phyloP scores from a whole-genome alignment of 495 filamentous ascomycete genomes.

The Tuber borchii region DNA sequence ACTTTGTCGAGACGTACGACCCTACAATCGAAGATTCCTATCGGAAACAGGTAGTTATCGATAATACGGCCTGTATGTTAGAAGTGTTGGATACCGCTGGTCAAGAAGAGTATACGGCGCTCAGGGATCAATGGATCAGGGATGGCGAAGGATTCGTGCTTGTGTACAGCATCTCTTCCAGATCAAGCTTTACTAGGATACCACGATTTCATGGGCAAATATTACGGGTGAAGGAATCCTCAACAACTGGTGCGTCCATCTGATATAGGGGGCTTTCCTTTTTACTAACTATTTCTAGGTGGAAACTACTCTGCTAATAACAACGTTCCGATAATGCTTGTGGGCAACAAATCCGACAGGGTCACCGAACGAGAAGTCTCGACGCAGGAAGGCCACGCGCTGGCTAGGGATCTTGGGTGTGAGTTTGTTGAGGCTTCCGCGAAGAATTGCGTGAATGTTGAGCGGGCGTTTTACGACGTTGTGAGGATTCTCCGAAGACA shows the following conservation, averaged over 20 bases:
- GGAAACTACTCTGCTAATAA: slow-evolving; percentile 49
- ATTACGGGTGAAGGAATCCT: slow-evolving; percentile 91
- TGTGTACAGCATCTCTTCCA: slow-evolving; percentile 95
- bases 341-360: slow-evolving; percentile 96
- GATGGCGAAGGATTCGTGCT: slow-evolving; percentile 96
- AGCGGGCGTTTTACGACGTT: slow-evolving; percentile 97
- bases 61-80: slow-evolving; percentile 93
- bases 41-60: slow-evolving; percentile 96
- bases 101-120: slow-evolving; percentile 97
- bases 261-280: slow-evolving; percentile 50
- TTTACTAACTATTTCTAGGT: slow-evolving; percentile 58
- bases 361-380: slow-evolving; percentile 94
- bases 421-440: slow-evolving; percentile 97
- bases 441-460: slow-evolving; percentile 99
- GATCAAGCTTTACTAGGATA: slow-evolving; percentile 90
- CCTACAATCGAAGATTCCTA: slow-evolving; percentile 97
- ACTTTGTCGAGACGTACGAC: slow-evolving; percentile 86
- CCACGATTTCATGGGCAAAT: slow-evolving; percentile 94
- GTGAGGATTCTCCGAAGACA: slow-evolving; percentile 82
- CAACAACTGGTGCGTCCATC: slow-evolving; percentile 61
- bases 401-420: slow-evolving; percentile 87
- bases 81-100: slow-evolving; percentile 97
- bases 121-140: slow-evolving; percentile 96
- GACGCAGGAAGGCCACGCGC: slow-evolving; percentile 85
- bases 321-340: slow-evolving; percentile 84